Evolutionary conservation across 176 grass and related monocot species (phyloP).

Genomic region (Cenchrus purpureus): DNA sequence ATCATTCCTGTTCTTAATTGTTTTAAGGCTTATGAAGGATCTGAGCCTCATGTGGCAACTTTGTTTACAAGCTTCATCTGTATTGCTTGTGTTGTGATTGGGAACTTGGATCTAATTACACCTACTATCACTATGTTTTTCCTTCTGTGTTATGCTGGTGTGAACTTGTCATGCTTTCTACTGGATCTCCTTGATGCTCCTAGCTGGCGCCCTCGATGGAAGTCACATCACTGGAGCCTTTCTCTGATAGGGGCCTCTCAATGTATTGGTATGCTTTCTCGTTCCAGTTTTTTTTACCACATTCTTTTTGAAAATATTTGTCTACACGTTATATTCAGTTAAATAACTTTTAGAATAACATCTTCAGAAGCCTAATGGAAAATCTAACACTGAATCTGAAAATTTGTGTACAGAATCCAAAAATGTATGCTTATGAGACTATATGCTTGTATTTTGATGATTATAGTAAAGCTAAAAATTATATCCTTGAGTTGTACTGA

Average conservation of each 20-base stretch:
- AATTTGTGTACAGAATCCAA: background rate
- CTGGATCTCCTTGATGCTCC: conserved; percentile 97
- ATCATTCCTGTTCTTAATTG: conserved; percentile 91
- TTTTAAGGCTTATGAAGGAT: conserved; percentile 85
- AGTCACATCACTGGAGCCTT: conserved; percentile 92
- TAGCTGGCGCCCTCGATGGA: conserved; percentile 98
- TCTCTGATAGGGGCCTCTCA: conserved; percentile 85
- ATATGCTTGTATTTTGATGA: background rate
- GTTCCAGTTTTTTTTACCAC: conserved; percentile 3
- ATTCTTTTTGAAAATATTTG: background rate
- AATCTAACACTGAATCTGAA: conserved; percentile 4
- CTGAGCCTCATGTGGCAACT: conserved; percentile 86
- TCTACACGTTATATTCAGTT: background rate
- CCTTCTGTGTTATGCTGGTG: conserved; percentile 92
- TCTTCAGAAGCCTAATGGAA: background rate
- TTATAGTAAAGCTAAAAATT: background rate
- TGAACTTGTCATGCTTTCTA: conserved; percentile 94
- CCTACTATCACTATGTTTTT: conserved; percentile 99
- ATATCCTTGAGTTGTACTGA: background rate
- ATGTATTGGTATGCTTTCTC: conserved; percentile 80
- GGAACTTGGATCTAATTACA: conserved; percentile 93
- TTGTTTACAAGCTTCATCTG: conserved; percentile 93
- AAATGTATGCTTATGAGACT: background rate
- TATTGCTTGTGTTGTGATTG: conserved; percentile 83
- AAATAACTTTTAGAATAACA: background rate